Evolutionary conservation across 2,329 filamentous ascomycete genomes (phyloP).

Genomic region (Monosporascus sp.): DNA sequence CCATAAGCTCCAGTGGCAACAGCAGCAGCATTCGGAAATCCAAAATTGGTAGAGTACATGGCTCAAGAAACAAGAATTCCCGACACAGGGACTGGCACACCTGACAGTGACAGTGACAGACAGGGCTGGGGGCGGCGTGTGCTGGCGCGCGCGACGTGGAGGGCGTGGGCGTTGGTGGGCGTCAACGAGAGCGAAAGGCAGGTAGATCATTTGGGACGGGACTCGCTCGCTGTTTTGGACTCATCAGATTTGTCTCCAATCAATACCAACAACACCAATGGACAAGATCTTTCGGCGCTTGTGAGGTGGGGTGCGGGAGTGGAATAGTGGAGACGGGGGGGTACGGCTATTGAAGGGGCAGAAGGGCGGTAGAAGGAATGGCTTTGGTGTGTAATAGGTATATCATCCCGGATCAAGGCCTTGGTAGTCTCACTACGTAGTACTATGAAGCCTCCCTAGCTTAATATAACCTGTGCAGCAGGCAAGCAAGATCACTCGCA

Average conservation of each 20-base stretch:
- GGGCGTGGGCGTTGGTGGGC: conserved; percentile 7
- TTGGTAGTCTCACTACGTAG: no score
- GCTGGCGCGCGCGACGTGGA: conserved; percentile 15
- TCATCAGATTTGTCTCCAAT: neutral
- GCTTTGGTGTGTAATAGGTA: no score
- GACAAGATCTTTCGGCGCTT: no score
- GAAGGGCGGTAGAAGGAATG: no score
- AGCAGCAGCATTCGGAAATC: conserved; percentile 44
- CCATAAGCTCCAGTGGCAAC: conserved; percentile 46
- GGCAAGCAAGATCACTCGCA: no score
- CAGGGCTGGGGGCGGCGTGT: conserved; percentile 22
- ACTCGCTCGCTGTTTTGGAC: neutral
- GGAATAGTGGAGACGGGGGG: neutral
- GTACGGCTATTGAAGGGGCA: neutral
- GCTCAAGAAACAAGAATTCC: neutral
- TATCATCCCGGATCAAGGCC: no score
- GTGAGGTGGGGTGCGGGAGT: neutral
- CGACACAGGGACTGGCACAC: conserved; percentile 20
- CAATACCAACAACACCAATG: neutral
- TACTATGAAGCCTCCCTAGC: no score
- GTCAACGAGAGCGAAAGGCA: neutral
- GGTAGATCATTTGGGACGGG: neutral
- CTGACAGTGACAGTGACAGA: conserved; percentile 21
- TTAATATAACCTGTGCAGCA: no score
- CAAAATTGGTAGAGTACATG: conserved; percentile 53